phyloP scores from a whole-genome alignment of 768 basidiomycete species.

The Russula griseocarnosa region DNA sequence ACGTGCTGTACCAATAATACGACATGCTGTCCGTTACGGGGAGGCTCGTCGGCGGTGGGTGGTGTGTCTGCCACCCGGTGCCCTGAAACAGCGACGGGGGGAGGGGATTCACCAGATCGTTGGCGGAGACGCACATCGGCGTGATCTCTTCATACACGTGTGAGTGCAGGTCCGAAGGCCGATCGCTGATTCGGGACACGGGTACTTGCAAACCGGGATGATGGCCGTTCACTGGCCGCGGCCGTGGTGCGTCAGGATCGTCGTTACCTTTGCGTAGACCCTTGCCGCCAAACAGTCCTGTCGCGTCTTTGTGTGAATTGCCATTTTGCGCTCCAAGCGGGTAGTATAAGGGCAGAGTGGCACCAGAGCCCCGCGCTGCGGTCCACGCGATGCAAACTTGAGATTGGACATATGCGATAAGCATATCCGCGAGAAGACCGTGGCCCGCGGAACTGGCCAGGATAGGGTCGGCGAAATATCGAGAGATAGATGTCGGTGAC shows the following conservation, averaged over 20 bases:
- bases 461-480: conserved; percentile 78
- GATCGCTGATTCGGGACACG: conserved; percentile 63
- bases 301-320: conserved; percentile 43
- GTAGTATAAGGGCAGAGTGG: conserved; percentile 25
- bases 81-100: conserved; percentile 93
- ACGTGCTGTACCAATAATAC: conserved; percentile 92
- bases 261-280: conserved; percentile 65
- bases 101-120: conserved; percentile 95
- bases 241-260: conserved; percentile 23
- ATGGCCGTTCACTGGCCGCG: conserved; percentile 23
- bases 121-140: conserved; percentile 93
- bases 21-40: conserved; percentile 53
- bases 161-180: conserved; percentile 41
- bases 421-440: conserved; percentile 83
- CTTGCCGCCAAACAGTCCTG: conserved; percentile 79
- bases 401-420: conserved; percentile 84
- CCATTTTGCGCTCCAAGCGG: conserved; percentile 31
- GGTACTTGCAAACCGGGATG: conserved; percentile 54
- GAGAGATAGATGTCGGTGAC: conserved; percentile 57
- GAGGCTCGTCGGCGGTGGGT: conserved; percentile 48
- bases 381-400: conserved; percentile 88
- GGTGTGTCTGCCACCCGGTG: conserved; percentile 81
- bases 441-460: conserved; percentile 81
- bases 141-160: conserved; percentile 76
- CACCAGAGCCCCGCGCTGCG: conserved; percentile 39